A percentile compares a stretch with the other conserved stretches of the same genome.
phyloP scores from a whole-genome alignment of 2,329 filamentous ascomycete genomes.

The Akanthomyces uredinophilus region DNA sequence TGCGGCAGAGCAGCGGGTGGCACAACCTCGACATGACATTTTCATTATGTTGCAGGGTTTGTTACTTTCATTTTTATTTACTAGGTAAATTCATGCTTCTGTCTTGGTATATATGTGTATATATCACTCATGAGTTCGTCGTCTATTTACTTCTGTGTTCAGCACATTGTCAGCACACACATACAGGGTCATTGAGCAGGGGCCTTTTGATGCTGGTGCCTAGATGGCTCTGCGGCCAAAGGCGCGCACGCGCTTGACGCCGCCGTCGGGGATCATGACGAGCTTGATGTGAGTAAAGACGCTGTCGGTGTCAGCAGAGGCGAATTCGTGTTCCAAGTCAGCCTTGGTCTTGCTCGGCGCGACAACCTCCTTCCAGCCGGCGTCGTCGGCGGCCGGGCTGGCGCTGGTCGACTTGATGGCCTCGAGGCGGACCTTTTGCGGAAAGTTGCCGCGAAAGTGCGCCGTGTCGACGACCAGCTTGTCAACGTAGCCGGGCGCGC shows the following conservation, averaged over 20 bases:
- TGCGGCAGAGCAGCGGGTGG: conserved; percentile 1
- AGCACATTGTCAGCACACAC: conserved; percentile 14
- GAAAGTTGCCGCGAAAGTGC: conserved; percentile 80
- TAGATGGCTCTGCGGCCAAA: conserved; percentile 30
- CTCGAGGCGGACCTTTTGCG: conserved; percentile 68
- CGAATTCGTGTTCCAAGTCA: conserved; percentile 67
- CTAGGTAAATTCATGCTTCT: background rate
- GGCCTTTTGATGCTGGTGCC: background rate
- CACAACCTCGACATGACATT: background rate
- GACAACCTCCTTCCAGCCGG: conserved; percentile 62
- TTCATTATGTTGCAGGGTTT: background rate
- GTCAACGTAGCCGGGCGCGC: conserved; percentile 58
- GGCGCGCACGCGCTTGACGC: conserved; percentile 74
- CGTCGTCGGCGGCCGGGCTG: conserved; percentile 51
- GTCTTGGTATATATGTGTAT: background rate
- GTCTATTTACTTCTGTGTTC: background rate
- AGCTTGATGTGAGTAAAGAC: conserved; percentile 80
- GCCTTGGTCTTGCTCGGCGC: conserved; percentile 64
- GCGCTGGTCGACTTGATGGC: conserved; percentile 50
- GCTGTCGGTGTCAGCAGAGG: conserved; percentile 48
- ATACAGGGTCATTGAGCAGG: background rate
- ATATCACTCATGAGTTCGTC: background rate
- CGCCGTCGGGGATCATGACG: conserved; percentile 88
- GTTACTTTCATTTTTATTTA: background rate
- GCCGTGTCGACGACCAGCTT: conserved; percentile 73